These are phyloP conservation scores for Raffaelea arxii DNA, from an alignment of 2,329 filamentous ascomycete species.

Conservation along the genomic window DNA sequence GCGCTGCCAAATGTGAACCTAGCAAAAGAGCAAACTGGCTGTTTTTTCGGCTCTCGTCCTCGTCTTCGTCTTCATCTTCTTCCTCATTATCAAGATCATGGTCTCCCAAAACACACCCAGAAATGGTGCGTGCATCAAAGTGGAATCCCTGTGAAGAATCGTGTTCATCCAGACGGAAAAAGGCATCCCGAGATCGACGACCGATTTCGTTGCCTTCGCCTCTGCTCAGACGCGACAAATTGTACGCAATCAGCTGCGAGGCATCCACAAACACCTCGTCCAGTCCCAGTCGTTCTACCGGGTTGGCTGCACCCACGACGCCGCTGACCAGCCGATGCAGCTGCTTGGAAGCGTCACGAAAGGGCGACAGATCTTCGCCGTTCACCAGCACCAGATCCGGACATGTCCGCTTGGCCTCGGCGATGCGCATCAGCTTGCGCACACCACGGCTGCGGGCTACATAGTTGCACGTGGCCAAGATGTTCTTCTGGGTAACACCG, in stretches of 20 bases:
- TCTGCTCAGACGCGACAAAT: constrained; percentile 58
- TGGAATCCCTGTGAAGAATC: constrained; percentile 72
- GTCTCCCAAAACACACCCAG: constrained; percentile 46
- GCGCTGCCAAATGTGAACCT: constrained; percentile 69
- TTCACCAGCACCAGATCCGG: constrained; percentile 79
- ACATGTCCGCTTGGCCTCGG: constrained; percentile 68
- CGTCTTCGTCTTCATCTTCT: neutral
- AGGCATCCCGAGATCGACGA: constrained; percentile 41
- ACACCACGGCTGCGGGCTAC: constrained; percentile 66
- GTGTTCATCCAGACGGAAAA: constrained; percentile 64
- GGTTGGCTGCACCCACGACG: constrained; percentile 63
- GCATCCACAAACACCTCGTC: constrained; percentile 86
- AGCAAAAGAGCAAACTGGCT: constrained; percentile 56
- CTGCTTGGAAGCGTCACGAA: constrained; percentile 76
- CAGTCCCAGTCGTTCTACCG: constrained; percentile 74
- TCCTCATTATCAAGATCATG: neutral
- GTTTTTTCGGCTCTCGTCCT: constrained; percentile 1
- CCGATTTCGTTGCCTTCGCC: constrained; percentile 32
- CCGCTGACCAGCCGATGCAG: constrained; percentile 64
- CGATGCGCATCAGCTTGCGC: constrained; percentile 76
- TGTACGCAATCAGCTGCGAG: constrained; percentile 79
- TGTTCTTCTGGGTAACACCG: constrained; percentile 87
- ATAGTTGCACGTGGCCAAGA: constrained; percentile 90
- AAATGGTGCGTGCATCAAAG: constrained; percentile 61
- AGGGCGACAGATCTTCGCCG: constrained; percentile 77